Conservation (phyloP, 2,329 filamentous ascomycete genomes). For the Zasmidium angulare region DNA sequence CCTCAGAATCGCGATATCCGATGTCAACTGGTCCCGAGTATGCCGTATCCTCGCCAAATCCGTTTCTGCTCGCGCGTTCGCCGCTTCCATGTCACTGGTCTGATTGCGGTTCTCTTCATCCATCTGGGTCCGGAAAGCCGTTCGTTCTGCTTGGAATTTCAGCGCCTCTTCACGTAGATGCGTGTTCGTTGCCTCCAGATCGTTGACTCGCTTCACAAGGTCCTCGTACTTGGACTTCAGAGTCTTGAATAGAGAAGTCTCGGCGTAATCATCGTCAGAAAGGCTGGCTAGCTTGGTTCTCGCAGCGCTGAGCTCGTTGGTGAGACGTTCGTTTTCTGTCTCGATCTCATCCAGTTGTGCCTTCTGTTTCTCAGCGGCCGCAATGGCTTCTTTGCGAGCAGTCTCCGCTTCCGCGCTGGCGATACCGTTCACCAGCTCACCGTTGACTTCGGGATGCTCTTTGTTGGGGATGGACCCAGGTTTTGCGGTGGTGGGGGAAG, state of each 20-base stretch:
- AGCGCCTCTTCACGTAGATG: slow-evolving; percentile 81
- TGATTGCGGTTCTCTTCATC: slow-evolving; percentile 75
- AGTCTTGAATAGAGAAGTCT: slow-evolving; percentile 90
- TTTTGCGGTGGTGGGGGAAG: slow-evolving; percentile 42
- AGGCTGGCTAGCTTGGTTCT: slow-evolving; percentile 67
- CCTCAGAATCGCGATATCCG: slow-evolving; percentile 78
- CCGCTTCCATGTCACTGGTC: slow-evolving; percentile 75
- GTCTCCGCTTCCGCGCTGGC: slow-evolving; percentile 68
- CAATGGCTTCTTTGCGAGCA: slow-evolving; percentile 74
- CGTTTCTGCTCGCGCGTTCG: slow-evolving; percentile 75
- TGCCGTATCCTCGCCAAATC: slow-evolving; percentile 85
- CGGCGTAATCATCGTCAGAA: slow-evolving; percentile 89
- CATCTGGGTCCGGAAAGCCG: slow-evolving; percentile 74
- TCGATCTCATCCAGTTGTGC: slow-evolving; percentile 81
- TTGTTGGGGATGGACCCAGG: slow-evolving; percentile 43
- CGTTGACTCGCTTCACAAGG: slow-evolving; percentile 86
- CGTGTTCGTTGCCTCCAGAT: slow-evolving; percentile 83
- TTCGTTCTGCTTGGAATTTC: slow-evolving; percentile 80
- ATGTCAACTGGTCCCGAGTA: slow-evolving; percentile 78
- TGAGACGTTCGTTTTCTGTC: slow-evolving; percentile 70
- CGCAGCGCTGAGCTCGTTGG: slow-evolving; percentile 76
- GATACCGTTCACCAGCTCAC: slow-evolving; percentile 55
- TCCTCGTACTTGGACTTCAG: slow-evolving; percentile 90
- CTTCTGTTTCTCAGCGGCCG: slow-evolving; percentile 78
- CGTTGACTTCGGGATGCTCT: slow-evolving; percentile 52